phyloP scores from a whole-genome alignment of 805 yeast species.

The Nakazawaea anatomiae region DNA sequence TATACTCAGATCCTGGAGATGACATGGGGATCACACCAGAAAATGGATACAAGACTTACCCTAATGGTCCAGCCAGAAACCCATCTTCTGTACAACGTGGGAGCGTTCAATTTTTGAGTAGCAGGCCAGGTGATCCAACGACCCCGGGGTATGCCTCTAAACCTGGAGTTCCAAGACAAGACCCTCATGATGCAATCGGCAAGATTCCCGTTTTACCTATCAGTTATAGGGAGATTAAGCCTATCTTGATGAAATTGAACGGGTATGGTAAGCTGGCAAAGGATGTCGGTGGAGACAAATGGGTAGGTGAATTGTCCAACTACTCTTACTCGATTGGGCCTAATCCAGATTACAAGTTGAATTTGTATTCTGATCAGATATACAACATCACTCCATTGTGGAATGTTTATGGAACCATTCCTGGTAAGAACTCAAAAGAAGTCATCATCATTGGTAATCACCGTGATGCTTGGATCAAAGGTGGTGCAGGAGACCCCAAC shows the following conservation, averaged over 20 bases:
- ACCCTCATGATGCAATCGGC: slow-evolving; percentile 49
- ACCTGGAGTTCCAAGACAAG: slow-evolving; percentile 40
- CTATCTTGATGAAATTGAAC: slow-evolving; percentile 52
- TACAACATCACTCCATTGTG: slow-evolving; percentile 55
- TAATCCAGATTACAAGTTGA: slow-evolving; percentile 34
- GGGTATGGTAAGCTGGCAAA: slow-evolving; percentile 44
- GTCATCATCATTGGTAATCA: slow-evolving; percentile 68
- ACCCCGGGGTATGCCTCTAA: slow-evolving; percentile 64
- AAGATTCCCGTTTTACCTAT: slow-evolving; percentile 68
- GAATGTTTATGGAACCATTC: slow-evolving; percentile 57
- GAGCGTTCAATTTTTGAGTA: slow-evolving; percentile 56
- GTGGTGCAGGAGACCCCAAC: slow-evolving; percentile 78
- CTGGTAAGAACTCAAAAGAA: slow-evolving; percentile 47
- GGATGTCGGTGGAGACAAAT: slow-evolving; percentile 5
- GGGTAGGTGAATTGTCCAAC: slow-evolving; percentile 45
- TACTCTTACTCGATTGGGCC: slow-evolving; percentile 55
- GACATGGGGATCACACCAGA: slow-evolving; percentile 45
- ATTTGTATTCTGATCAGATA: slow-evolving; percentile 55
- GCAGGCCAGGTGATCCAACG: slow-evolving; percentile 72
- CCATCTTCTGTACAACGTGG: slow-evolving; percentile 77
- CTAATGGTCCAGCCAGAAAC: slow-evolving; percentile 72
- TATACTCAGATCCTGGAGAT: slow-evolving; percentile 69
- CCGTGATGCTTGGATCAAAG: slow-evolving; percentile 76
- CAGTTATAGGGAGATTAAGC: slow-evolving; percentile 55
- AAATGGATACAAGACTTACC: slow-evolving; percentile 61